Percentiles rank a stretch among this genome's conserved stretches.
Conservation (phyloP, 2,329 filamentous ascomycete genomes). For the Pyrenophora tritici-repentis region DNA sequence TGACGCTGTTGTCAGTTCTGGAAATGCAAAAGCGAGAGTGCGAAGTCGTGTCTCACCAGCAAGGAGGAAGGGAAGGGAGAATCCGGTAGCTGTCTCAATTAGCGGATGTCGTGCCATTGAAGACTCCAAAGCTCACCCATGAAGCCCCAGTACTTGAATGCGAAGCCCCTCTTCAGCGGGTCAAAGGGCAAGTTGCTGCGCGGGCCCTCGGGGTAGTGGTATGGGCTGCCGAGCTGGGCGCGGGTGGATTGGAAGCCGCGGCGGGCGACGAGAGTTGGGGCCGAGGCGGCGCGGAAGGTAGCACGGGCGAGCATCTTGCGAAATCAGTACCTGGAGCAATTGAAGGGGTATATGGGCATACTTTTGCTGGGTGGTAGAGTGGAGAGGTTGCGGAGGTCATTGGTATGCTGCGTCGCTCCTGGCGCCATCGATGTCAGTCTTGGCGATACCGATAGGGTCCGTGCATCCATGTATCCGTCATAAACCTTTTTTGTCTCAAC, state of each 20-base stretch:
- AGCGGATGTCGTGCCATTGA: conserved; percentile 37
- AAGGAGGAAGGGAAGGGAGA: conserved; percentile 64
- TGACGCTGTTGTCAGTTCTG: conserved; percentile 24
- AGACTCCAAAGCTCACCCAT: conserved; percentile 60
- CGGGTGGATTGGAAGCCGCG: conserved; percentile 94
- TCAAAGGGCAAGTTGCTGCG: conserved; percentile 97
- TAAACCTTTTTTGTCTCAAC: conserved; percentile 10
- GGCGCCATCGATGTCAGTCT: conserved; percentile 1
- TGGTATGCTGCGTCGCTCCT: conserved; percentile 13
- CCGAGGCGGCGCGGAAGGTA: conserved; percentile 66
- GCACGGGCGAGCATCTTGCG: conserved; percentile 77
- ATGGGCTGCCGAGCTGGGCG: conserved; percentile 82
- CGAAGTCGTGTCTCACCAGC: conserved; percentile 58
- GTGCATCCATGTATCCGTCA: not conserved
- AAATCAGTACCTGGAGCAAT: conserved; percentile 44
- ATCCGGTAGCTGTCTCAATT: conserved; percentile 59
- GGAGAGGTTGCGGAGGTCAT: conserved; percentile 31
- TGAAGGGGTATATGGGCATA: conserved; percentile 30
- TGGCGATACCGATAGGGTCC: conserved; percentile 2
- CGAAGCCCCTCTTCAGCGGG: conserved; percentile 86
- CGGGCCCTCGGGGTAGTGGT: conserved; percentile 98
- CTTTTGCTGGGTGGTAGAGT: conserved; percentile 36
- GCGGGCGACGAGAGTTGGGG: conserved; percentile 71
- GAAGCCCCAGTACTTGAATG: conserved; percentile 80
- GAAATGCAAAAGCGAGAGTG: not conserved